phyloP scores from a whole-genome alignment of 2,329 filamentous ascomycete species.

The Fusarium sublunatum region DNA sequence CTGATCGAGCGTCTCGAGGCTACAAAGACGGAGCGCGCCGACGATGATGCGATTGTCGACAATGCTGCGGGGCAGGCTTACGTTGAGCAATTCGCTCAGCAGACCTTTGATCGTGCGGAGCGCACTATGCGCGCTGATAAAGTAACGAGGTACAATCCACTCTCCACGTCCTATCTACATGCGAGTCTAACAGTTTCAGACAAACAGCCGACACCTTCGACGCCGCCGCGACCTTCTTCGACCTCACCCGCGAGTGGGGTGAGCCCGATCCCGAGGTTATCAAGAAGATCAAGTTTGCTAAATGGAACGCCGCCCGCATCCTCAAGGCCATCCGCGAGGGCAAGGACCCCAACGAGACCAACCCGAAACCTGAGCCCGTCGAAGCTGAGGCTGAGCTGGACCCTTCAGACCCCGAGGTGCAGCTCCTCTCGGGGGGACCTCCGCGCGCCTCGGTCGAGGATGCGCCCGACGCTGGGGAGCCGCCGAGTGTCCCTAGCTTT shows the following conservation, averaged over 20 bases:
- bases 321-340: constrained; percentile 90
- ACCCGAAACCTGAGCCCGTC: constrained; percentile 70
- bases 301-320: constrained; percentile 94
- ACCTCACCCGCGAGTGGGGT: constrained; percentile 87
- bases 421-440: constrained; percentile 55
- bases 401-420: constrained; percentile 73
- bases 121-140: constrained; percentile 84
- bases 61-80: constrained; percentile 90
- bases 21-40: constrained; percentile 69
- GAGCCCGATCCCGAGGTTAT: constrained; percentile 77
- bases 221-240: constrained; percentile 91
- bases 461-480: constrained; percentile 58
- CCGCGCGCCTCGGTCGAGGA: constrained; percentile 65
- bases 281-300: constrained; percentile 94
- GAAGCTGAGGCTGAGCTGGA: constrained; percentile 63
- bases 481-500: constrained; percentile 44
- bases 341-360: constrained; percentile 90
- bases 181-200: constrained; percentile 56
- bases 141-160: constrained; percentile 73
- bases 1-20: constrained; percentile 91
- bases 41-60: constrained; percentile 86
- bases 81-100: constrained; percentile 91
- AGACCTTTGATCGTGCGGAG: constrained; percentile 87
- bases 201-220: constrained; percentile 95
- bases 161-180: neutral